These are phyloP conservation scores for Sporothrix brunneoviolacea DNA, from an alignment of 2,329 filamentous ascomycete genomes.

Conservation along the genomic window DNA sequence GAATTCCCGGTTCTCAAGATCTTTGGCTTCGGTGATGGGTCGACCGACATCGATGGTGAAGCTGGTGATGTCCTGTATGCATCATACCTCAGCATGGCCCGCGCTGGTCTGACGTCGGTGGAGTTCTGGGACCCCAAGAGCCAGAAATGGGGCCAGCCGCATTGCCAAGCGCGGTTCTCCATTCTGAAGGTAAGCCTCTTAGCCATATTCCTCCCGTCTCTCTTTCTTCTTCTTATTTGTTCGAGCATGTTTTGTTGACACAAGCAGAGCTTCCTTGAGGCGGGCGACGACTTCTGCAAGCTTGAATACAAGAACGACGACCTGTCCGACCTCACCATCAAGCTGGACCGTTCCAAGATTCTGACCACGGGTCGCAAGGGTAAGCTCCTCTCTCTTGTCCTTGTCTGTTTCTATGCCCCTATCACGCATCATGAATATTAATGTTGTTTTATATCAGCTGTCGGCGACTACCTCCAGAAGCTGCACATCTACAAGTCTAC, in stretches of 20 bases:
- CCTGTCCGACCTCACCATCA: slow-evolving; percentile 74
- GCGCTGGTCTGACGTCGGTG: slow-evolving; percentile 79
- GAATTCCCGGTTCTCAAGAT: slow-evolving; percentile 85
- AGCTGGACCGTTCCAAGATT: slow-evolving; percentile 80
- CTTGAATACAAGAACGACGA: slow-evolving; percentile 67
- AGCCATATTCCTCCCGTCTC: too few relatives aligned
- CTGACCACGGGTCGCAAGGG: slow-evolving; percentile 69
- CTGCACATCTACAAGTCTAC: slow-evolving; percentile 89
- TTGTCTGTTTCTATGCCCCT: background rate
- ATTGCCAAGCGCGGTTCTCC: slow-evolving; percentile 85
- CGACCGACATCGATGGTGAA: slow-evolving; percentile 61
- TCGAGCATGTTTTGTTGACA: background rate
- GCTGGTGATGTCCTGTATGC: slow-evolving; percentile 84
- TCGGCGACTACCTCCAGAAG: slow-evolving; percentile 83
- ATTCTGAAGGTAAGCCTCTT: slow-evolving; percentile 53
- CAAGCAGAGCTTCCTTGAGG: slow-evolving; percentile 67
- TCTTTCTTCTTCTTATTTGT: background rate
- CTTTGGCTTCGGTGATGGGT: slow-evolving; percentile 83
- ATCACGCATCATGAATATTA: too few relatives aligned
- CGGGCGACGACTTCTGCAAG: slow-evolving; percentile 80
- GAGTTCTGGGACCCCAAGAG: slow-evolving; percentile 94
- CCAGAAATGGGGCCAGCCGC: slow-evolving; percentile 86
- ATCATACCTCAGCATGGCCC: slow-evolving; percentile 87
- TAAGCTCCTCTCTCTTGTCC: slow-evolving; percentile 22
- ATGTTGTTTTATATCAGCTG: slow-evolving; percentile 41